Percentiles rank a stretch among this genome's conserved stretches.
Conservation (phyloP, 2,329 filamentous ascomycete genomes). For the Hypoxylon sp. region DNA sequence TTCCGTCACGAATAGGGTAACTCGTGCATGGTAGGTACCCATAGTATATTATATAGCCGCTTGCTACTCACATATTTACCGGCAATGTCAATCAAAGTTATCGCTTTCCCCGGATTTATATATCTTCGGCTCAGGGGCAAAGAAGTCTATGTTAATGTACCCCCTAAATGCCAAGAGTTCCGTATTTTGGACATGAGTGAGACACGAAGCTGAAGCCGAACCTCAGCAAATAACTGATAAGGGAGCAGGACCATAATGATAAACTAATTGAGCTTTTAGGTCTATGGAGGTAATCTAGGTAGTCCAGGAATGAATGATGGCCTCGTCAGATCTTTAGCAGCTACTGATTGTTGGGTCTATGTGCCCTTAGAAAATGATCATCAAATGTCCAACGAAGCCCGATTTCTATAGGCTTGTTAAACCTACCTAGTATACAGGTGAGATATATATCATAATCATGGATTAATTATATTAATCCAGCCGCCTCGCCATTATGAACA, state of each 20-base stretch:
- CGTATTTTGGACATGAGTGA: background rate
- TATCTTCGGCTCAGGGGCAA: conserved; percentile 22
- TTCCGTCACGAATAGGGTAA: conserved; percentile 32
- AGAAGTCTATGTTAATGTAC: background rate
- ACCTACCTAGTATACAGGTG: background rate
- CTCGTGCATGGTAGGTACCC: background rate
- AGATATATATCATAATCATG: background rate
- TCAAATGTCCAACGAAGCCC: background rate
- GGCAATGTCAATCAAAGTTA: background rate
- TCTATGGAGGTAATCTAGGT: background rate
- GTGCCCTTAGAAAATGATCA: too few relatives aligned
- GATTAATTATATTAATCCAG: background rate
- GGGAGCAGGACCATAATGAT: background rate
- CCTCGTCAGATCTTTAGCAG: background rate
- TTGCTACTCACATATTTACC: conserved; percentile 22
- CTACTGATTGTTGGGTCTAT: too few relatives aligned
- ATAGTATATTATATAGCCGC: conserved; percentile 24
- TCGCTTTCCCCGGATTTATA: conserved; percentile 28
- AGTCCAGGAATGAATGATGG: background rate
- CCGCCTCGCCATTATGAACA: background rate
- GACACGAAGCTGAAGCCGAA: background rate
- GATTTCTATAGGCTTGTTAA: background rate
- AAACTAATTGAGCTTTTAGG: background rate
- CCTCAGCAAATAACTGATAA: background rate
- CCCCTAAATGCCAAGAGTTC: conserved; percentile 18